Percentiles rank a stretch among this genome's conserved stretches.
phyloP scores from a whole-genome alignment of 2,329 filamentous ascomycete genomes.

The Colletotrichum siamense region DNA sequence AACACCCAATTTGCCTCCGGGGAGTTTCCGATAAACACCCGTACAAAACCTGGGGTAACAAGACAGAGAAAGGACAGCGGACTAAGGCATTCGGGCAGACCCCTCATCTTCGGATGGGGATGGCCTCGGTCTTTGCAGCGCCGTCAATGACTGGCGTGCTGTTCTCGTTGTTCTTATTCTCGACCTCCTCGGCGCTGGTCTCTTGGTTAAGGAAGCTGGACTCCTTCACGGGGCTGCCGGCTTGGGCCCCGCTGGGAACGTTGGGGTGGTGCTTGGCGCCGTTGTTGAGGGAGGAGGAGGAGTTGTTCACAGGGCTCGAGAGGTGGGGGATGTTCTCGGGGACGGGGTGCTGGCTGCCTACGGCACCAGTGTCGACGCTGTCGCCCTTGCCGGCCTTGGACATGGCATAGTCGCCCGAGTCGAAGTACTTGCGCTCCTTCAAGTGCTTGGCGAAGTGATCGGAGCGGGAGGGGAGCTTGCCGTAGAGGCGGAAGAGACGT shows the following conservation, averaged over 20 bases:
- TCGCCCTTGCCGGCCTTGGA: conserved; percentile 97
- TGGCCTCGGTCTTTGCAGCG: conserved; percentile 46
- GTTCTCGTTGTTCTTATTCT: conserved; percentile 18
- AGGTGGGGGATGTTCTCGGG: conserved; percentile 95
- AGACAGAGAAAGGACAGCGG: conserved; percentile 7
- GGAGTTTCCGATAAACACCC: neutral
- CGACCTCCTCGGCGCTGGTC: conserved; percentile 69
- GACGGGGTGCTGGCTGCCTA: conserved; percentile 93
- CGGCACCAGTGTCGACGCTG: conserved; percentile 89
- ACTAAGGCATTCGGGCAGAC: neutral
- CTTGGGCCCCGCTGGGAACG: conserved; percentile 50
- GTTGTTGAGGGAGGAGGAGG: conserved; percentile 20
- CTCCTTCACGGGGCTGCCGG: conserved; percentile 88
- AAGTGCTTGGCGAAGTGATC: conserved; percentile 98
- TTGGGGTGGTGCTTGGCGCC: conserved; percentile 20
- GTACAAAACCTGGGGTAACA: conserved; percentile 8
- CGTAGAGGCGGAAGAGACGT: conserved; percentile 94
- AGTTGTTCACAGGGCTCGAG: conserved; percentile 64
- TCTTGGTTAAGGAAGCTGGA: conserved; percentile 85
- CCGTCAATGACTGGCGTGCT: conserved; percentile 12
- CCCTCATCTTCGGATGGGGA: conserved; percentile 68
- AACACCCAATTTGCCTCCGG: conserved; percentile 15
- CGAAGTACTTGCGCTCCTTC: conserved; percentile 99
- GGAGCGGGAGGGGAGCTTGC: conserved; percentile 95
- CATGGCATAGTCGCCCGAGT: conserved; percentile 94